Percentiles rank a stretch among this genome's conserved stretches.
phyloP scores from a whole-genome alignment of 768 basidiomycete genomes.

The Rhodotorula toruloides region DNA sequence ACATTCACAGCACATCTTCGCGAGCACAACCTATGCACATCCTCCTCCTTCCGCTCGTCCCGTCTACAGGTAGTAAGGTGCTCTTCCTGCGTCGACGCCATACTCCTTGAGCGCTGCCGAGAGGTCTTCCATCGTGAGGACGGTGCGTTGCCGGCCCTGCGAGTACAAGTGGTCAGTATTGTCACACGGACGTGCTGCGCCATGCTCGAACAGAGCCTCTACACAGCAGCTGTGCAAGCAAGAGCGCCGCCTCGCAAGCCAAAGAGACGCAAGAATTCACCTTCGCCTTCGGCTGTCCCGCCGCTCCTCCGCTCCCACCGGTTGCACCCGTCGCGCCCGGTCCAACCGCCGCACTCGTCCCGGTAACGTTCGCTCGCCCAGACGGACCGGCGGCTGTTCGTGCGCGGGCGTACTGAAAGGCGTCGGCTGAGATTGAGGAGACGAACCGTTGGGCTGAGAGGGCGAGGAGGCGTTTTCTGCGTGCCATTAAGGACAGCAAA shows the following conservation, averaged over 20 bases:
- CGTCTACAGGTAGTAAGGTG: slow-evolving; percentile 92
- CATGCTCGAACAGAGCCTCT: too few species aligned
- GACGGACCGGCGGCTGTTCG: slow-evolving; percentile 67
- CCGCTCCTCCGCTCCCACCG: background rate
- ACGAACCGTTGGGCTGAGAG: slow-evolving; percentile 97
- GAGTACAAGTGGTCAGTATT: background rate
- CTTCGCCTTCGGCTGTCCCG: too few species aligned
- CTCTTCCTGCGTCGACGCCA: slow-evolving; percentile 87
- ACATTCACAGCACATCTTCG: too few species aligned
- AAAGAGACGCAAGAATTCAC: too few species aligned
- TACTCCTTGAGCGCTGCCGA: slow-evolving; percentile 90
- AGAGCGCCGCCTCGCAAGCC: too few species aligned
- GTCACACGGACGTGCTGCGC: too few species aligned
- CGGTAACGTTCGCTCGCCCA: slow-evolving; percentile 35
- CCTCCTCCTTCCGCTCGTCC: too few species aligned
- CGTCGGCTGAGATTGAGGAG: slow-evolving; percentile 91
- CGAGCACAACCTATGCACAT: background rate
- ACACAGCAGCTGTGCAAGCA: too few species aligned
- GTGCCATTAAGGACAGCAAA: background rate
- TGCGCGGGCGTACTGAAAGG: slow-evolving; percentile 95
- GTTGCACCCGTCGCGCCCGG: background rate
- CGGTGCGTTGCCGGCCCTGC: slow-evolving; percentile 69
- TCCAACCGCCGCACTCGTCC: slow-evolving; percentile 38
- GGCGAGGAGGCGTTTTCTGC: slow-evolving; percentile 85
- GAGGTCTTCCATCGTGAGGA: slow-evolving; percentile 94